These are phyloP conservation scores for Citrus australasica DNA, from an alignment of 345 rosid genomes.

Conservation along the genomic window DNA sequence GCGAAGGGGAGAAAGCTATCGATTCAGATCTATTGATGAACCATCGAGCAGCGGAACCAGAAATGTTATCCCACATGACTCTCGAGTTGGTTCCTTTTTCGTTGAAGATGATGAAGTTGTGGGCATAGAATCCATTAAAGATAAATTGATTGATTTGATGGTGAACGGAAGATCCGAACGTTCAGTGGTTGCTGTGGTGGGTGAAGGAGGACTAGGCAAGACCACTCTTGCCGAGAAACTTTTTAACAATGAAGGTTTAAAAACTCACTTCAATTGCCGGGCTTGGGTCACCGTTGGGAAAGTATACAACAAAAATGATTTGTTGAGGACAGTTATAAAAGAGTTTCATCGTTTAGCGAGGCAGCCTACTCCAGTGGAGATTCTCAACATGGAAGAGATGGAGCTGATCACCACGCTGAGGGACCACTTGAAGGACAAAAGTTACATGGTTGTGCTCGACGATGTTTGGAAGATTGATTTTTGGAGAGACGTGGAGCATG, in stretches of 20 bases:
- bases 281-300: conserved; percentile 18
- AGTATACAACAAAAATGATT: background rate
- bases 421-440: conserved; percentile 6
- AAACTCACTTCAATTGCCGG: background rate
- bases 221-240: conserved; percentile 15
- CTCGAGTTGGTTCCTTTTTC: too few species aligned
- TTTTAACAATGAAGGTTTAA: background rate
- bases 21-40: too few species aligned
- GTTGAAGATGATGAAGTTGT: too few species aligned
- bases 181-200: conserved; percentile 11
- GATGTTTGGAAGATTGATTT: conserved; percentile 17
- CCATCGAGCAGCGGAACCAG: too few species aligned
- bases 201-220: conserved; percentile 19
- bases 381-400: background rate
- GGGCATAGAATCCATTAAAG: too few species aligned
- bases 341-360: background rate
- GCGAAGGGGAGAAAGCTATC: too few species aligned
- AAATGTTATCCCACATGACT: too few species aligned
- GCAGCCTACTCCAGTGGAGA: background rate
- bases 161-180: too few species aligned
- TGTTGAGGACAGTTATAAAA: background rate
- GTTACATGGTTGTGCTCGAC: conserved; percentile 20
- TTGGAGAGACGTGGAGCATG: conserved; percentile 17
- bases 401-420: conserved; percentile 1
- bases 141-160: too few species aligned